Evolutionary conservation across 352 stramenopile species (phyloP).

Genomic region (Globisporangium cederbergense): DNA sequence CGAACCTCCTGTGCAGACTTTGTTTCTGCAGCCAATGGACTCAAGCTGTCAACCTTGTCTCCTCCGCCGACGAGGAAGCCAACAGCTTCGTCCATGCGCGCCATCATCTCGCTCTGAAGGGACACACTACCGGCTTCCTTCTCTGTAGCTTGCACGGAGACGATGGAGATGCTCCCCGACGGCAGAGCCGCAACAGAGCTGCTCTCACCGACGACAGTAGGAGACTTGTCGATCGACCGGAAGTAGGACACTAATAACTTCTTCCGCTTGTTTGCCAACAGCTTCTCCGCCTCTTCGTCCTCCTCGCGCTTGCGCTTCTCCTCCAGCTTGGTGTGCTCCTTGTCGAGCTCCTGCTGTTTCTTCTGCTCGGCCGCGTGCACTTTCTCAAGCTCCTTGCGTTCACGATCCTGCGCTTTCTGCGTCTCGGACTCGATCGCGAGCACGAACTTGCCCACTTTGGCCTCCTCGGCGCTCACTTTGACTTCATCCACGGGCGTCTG

Average conservation of each 20-base stretch:
- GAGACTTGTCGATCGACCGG: conserved; percentile 34
- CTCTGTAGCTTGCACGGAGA: not conserved
- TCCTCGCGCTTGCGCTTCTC: conserved; percentile 61
- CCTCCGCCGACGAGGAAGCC: conserved; percentile 20
- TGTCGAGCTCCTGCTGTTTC: conserved; percentile 50
- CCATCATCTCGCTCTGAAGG: conserved; percentile 30
- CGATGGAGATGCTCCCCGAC: not conserved
- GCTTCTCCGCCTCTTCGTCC: conserved; percentile 42
- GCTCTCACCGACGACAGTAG: not conserved
- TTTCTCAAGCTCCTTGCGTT: conserved; percentile 63
- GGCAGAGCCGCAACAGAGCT: not conserved
- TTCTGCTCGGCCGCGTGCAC: conserved; percentile 48
- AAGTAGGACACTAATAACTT: conserved; percentile 73
- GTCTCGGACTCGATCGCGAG: conserved; percentile 57
- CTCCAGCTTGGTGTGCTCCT: conserved; percentile 54
- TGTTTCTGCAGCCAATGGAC: not conserved
- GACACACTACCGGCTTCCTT: conserved; percentile 4
- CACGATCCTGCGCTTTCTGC: conserved; percentile 50
- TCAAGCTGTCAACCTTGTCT: not conserved
- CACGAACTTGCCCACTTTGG: conserved; percentile 77
- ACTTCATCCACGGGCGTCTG: conserved; percentile 66
- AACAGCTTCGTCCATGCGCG: conserved; percentile 47
- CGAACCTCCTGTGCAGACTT: conserved; percentile 14
- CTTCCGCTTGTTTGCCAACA: conserved; percentile 47
- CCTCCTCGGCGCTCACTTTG: conserved; percentile 79